phyloP scores from a whole-genome alignment of 257 asterid species.

The Leonotis leonurus region DNA sequence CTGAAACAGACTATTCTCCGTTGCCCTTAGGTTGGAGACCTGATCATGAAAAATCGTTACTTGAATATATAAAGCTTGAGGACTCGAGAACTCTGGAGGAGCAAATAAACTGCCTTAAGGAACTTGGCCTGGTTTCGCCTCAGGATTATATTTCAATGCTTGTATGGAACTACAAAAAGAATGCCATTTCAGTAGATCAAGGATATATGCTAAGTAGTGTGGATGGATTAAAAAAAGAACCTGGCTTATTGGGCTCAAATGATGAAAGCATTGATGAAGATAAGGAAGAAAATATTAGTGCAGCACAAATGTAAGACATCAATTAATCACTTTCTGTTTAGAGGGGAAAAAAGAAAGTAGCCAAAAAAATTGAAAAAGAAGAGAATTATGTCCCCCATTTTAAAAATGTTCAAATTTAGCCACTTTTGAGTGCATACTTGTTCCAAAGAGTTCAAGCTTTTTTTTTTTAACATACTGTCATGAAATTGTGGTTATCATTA shows the following conservation, averaged over 20 bases:
- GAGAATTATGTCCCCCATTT: no score
- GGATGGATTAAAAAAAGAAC: conserved; percentile 23
- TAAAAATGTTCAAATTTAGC: no score
- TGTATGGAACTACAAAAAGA: conserved; percentile 91
- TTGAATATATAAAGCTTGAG: conserved; percentile 71
- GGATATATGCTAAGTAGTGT: conserved; percentile 26
- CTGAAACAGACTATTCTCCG: conserved; percentile 90
- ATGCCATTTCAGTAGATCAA: conserved; percentile 43
- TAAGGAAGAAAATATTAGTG: conserved; percentile 37
- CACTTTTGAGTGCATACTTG: background rate
- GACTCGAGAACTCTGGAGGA: conserved; percentile 65
- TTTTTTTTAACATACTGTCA: background rate
- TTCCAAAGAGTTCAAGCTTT: background rate
- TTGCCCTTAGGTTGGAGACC: conserved; percentile 88
- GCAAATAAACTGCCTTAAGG: conserved; percentile 54
- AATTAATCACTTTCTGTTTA: no score
- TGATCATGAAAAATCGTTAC: conserved; percentile 82
- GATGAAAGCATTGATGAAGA: conserved; percentile 44
- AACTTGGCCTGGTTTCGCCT: conserved; percentile 87
- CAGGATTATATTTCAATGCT: conserved; percentile 93
- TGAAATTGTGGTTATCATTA: background rate
- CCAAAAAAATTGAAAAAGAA: no score
- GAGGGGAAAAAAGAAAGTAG: no score
- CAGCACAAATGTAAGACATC: conserved; percentile 47
- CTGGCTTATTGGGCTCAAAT: conserved; percentile 34